Evolutionary conservation across 495 filamentous ascomycete species (phyloP).

Genomic region (Lineolata rhizophorae): DNA sequence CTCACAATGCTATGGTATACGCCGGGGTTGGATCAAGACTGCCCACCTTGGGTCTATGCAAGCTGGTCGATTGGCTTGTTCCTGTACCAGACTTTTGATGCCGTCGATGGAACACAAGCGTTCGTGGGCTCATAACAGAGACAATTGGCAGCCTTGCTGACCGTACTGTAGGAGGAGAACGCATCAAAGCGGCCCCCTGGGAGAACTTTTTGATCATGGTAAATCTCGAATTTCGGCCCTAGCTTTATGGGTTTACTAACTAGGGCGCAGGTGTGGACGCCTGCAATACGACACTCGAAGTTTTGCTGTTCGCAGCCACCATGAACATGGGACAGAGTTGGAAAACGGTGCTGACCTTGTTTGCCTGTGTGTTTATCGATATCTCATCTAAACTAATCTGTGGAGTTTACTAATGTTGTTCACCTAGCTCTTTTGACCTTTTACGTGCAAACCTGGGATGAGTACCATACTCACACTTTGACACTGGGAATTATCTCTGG

Average conservation of each 20-base stretch:
- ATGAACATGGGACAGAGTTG: conserved; percentile 89
- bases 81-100: conserved; percentile 95
- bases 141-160: conserved; percentile 1
- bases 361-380: conserved; percentile 38
- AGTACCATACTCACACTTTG: conserved; percentile 92
- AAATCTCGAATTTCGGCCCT: conserved; percentile 8
- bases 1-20: conserved; percentile 91
- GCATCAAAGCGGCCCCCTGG: conserved; percentile 75
- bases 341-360: conserved; percentile 66
- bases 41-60: conserved; percentile 84
- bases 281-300: conserved; percentile 83
- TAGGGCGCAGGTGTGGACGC: conserved; percentile 56
- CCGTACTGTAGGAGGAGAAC: conserved; percentile 47
- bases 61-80: conserved; percentile 79
- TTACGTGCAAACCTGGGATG: conserved; percentile 97
- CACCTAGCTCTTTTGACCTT: conserved; percentile 68
- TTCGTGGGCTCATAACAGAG: conserved; percentile 24
- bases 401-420: conserved; percentile 6
- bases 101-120: conserved; percentile 87
- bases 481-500: conserved; percentile 84
- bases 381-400: not conserved
- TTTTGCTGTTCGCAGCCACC: conserved; percentile 68
- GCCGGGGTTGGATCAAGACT: conserved; percentile 81
- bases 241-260: conserved; percentile 3
- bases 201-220: conserved; percentile 95